Evolutionary conservation across 805 yeast genomes (phyloP), one percentile per base, ranked within the genome.

Genomic region (Isabelozyma pseudorhagii): DNA sequence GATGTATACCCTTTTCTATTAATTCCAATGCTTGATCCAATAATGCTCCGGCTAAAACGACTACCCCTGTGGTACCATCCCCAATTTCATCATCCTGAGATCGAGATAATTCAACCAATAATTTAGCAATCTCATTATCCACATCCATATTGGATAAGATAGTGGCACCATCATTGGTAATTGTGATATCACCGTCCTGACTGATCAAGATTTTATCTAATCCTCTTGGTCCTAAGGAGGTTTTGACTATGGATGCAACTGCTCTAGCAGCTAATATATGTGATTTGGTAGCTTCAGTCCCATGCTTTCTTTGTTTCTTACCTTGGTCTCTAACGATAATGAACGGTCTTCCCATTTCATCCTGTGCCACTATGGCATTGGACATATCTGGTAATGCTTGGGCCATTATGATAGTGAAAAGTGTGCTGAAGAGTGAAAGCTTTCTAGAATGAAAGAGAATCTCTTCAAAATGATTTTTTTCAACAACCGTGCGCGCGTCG

Each of bases 21-120:
- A 94, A 81, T 64, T 91, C 97, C 49, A 87, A 71, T 3, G 99
- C 97, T 72, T 94, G 97, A 67, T 93, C 97, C 51, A 94, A 77
- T 55, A 94, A 75, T 2, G 98, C 96, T 57, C 97, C 88, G 1
- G 99, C 98, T 46, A 94, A 75, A 2, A 94, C 98, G 47, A 94
- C 98, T 28, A 94, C 99, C 64, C 98, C 98, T 5, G 99, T 94
- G 28, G 99, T 94, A 64, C 99, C 99, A 68, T 93, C 99, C 49
- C 99, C 99, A 66, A 93, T 90, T 72, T 93, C 98, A 67, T 94
- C 97, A 69, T 93, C 99, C 76, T 93, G 99, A 27, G 97, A 89
- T 67, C 82, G 88, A 29, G 97, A 87, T 56, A 94, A 79, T 71
- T 96, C 97, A 15, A 94, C 99, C 63, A 94, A 75, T 53, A 94